Base-by-base conservation (phyloP, 2,329 filamentous ascomycete species). In the Volutella citrinella region DNA sequence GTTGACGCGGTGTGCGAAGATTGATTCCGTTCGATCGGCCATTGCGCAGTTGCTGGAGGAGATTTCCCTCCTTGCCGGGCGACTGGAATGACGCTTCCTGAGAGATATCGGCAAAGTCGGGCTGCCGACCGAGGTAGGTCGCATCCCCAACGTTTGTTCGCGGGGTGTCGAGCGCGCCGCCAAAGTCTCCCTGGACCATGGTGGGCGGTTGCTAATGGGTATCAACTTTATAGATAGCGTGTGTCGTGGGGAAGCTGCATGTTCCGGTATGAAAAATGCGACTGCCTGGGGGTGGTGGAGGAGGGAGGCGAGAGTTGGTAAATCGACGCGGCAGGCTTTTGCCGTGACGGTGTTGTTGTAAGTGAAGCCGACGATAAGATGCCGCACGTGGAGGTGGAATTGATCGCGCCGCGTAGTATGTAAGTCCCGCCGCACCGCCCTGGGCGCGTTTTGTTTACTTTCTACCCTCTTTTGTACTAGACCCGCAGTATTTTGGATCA, bases 21-120 rank as follows among this genome's bases (percentile, higher is more conserved):
- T 65, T 82, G 50, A 74, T 65, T 28, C 61, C 74, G 49, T 63
- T 72, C 42, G 69, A 67, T 47, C 72, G 72, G 45, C 79, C 79
- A 59, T 85, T 84, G 48, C 80, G 80, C 55, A 93, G 74, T 45
- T 86, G 80, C 43, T 83, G 80, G 29, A 94, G 68, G 16, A 96
- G 66, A 51, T 93, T 87, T 23, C 54, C 60, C 10, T 66, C 60
- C 61, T 87, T 90, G 18, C 73, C 77, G 16, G 85, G 90, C 19
- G 87, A 89, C 36, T 82, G 79, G 50, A 96, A 95, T 2, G 91
- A 93, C 37, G 87, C 81, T 57, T 94, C 88, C 52, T 89, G 83
- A 32, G 88, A 94, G 49, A 91, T 81, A 52, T 94, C 88, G 40
- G 57, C 61, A 55, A 94, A 80, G 55, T 88, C 82, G 51, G 80